Conservation (phyloP, 2,329 filamentous ascomycete genomes). For the Rhynchosporium graminicola region DNA sequence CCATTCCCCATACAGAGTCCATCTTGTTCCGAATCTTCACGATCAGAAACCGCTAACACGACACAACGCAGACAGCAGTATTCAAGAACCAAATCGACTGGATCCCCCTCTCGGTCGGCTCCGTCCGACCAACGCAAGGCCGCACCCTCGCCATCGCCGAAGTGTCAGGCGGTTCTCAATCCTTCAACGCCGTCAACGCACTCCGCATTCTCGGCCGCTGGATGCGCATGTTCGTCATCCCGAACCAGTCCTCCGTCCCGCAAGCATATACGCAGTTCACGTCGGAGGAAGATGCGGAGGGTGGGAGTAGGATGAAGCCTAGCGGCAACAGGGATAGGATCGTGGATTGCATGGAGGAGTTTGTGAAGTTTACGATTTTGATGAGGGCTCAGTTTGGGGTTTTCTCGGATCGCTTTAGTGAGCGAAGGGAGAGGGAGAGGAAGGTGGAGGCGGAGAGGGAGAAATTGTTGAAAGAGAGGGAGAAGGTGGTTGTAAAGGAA, state of each 20-base stretch:
- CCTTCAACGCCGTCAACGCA: conserved; percentile 67
- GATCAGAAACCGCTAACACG: not conserved
- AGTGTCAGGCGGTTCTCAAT: conserved; percentile 65
- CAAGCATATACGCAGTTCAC: conserved; percentile 9
- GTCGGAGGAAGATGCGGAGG: not conserved
- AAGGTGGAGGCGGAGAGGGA: conserved; percentile 15
- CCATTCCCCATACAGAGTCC: not conserved
- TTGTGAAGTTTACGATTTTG: conserved; percentile 67
- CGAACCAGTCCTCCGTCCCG: conserved; percentile 65
- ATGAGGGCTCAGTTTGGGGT: conserved; percentile 62
- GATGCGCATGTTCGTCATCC: conserved; percentile 70
- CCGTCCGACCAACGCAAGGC: conserved; percentile 65
- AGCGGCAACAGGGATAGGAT: conserved; percentile 59
- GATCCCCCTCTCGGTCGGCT: conserved; percentile 63
- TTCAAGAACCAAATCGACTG: conserved; percentile 74
- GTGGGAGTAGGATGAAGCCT: conserved; percentile 50
- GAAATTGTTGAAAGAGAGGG: not conserved
- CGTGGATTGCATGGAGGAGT: conserved; percentile 69
- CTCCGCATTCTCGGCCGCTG: conserved; percentile 66
- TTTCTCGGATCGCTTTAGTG: conserved; percentile 64
- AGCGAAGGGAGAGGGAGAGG: conserved; percentile 45
- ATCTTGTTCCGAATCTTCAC: not conserved
- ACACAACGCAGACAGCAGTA: conserved; percentile 59
- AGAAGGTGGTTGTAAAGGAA: not conserved
- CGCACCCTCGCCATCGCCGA: conserved; percentile 63